Conservation (phyloP, 208 protist genomes). For the Herpetomonas tarakana region DNA sequence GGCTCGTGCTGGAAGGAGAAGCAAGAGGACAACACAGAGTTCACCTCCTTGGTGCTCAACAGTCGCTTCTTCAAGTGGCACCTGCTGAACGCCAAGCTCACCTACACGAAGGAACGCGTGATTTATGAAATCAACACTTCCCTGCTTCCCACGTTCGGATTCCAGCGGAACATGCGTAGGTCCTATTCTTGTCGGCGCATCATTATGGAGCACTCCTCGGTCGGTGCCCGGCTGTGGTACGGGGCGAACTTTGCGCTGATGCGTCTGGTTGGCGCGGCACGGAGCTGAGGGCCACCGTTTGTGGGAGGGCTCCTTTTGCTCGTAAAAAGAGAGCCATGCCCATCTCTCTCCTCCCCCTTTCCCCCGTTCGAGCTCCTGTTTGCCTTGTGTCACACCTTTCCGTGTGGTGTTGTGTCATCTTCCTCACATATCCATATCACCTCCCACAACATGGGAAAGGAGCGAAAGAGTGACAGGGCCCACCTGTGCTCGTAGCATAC, state of each 20-base stretch:
- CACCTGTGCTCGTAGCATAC: too few species aligned
- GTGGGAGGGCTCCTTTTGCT: too few species aligned
- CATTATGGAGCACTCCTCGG: conserved; percentile 45
- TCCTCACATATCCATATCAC: too few species aligned
- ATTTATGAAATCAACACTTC: conserved; percentile 34
- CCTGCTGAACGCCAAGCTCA: conserved; percentile 23
- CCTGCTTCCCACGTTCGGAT: conserved; percentile 22
- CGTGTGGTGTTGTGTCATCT: too few species aligned
- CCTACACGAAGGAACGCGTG: conserved; percentile 10
- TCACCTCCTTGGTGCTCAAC: conserved; percentile 56
- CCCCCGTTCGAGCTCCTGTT: too few species aligned
- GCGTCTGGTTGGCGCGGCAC: conserved; percentile 27
- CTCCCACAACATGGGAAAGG: too few species aligned
- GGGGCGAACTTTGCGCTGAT: conserved; percentile 57
- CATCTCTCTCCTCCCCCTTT: too few species aligned
- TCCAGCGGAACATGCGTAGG: conserved; percentile 27
- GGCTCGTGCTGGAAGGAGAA: conserved; percentile 44
- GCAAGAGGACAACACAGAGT: conserved; percentile 12
- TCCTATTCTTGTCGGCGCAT: conserved; percentile 49
- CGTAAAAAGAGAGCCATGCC: not conserved
- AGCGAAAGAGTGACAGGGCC: too few species aligned
- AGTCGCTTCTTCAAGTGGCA: conserved; percentile 64
- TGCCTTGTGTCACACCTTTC: too few species aligned
- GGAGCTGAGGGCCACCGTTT: too few species aligned
- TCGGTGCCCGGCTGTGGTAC: conserved; percentile 60